Evolutionary conservation across 306 rosid species (phyloP).

Genomic region (Quercus suber): DNA sequence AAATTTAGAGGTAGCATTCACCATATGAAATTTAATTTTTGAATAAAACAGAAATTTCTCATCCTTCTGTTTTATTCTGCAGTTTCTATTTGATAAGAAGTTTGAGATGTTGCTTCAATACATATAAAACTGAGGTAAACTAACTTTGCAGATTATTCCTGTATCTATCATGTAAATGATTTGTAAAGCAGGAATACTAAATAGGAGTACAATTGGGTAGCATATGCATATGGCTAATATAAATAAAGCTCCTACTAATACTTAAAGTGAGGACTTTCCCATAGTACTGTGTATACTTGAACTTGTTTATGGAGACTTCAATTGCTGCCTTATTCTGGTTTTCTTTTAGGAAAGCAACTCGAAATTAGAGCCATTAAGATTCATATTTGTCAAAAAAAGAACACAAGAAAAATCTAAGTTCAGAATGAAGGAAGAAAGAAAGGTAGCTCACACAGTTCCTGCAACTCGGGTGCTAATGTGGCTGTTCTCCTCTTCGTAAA

Average conservation of each 20-base stretch:
- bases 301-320: neutral
- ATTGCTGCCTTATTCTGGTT: neutral
- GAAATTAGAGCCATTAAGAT: neutral
- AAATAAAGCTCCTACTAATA: neutral
- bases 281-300: neutral
- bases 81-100: neutral
- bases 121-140: neutral
- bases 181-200: neutral
- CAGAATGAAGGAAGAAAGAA: neutral
- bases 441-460: constrained; percentile 31
- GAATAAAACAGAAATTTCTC: neutral
- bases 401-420: neutral
- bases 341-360: neutral
- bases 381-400: neutral
- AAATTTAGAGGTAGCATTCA: neutral
- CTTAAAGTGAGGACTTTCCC: neutral
- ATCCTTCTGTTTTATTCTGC: neutral
- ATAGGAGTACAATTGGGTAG: neutral
- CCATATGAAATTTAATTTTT: neutral
- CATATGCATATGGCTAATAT: neutral
- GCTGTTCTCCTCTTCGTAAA: constrained; percentile 66
- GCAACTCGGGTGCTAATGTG: constrained; percentile 78
- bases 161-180: neutral
- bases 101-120: neutral
- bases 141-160: neutral